Conservation (phyloP, 768 basidiomycete genomes). For the Cytidiella melzeri region DNA sequence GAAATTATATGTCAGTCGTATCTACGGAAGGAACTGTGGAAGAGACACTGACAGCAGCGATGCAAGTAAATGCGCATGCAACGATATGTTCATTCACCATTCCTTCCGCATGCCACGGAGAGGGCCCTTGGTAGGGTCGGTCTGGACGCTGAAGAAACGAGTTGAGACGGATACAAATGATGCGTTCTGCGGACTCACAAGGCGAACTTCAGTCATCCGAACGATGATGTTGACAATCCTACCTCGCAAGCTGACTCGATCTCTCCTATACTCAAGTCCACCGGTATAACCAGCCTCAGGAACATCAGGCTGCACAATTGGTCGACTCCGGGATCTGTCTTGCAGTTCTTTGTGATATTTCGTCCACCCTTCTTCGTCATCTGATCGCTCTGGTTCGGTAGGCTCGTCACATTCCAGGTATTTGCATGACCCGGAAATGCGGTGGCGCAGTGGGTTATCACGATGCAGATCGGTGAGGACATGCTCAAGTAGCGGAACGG, state of each 20-base stretch:
- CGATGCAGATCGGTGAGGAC: constrained; percentile 46
- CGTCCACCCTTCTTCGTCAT: constrained; percentile 42
- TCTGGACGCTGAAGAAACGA: constrained; percentile 26
- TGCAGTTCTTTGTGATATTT: constrained; percentile 36
- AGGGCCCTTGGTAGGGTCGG: constrained; percentile 27
- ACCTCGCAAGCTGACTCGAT: constrained; percentile 32
- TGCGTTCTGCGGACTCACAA: constrained; percentile 28
- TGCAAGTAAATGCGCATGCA: constrained; percentile 38
- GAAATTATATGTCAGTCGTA: too few relatives aligned
- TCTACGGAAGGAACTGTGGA: neutral
- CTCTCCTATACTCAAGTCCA: constrained; percentile 37
- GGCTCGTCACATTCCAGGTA: constrained; percentile 41
- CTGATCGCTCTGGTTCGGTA: constrained; percentile 39
- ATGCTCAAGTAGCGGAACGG: constrained; percentile 47
- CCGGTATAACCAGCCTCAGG: constrained; percentile 38
- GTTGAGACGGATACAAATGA: neutral
- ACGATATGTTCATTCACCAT: constrained; percentile 48
- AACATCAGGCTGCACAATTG: constrained; percentile 41
- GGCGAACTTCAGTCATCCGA: constrained; percentile 32
- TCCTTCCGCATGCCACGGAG: constrained; percentile 46
- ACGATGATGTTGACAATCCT: constrained; percentile 38
- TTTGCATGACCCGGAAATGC: constrained; percentile 36
- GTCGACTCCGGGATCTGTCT: constrained; percentile 38
- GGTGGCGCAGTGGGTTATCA: constrained; percentile 37
- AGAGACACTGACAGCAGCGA: constrained; percentile 30